A percentile compares a stretch with the other conserved stretches of the same genome.
Evolutionary conservation across 495 filamentous ascomycete species (phyloP).

Genomic region (Margaritispora aquatica): DNA sequence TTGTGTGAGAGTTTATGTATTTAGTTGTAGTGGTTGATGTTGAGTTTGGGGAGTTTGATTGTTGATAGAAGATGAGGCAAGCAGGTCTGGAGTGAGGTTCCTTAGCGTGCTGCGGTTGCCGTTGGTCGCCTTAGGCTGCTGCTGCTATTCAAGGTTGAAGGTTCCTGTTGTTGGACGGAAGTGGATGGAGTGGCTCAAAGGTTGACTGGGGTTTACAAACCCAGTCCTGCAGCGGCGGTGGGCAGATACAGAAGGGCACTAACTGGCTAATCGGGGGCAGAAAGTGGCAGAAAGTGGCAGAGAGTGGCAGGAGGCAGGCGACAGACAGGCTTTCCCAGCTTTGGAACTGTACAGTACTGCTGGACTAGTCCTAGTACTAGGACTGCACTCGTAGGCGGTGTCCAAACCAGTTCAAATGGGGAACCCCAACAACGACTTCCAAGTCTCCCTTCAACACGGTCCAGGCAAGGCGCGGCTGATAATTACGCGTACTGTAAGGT

Average conservation of each 20-base stretch:
- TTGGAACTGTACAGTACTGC: too few species aligned
- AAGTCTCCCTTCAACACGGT: too few species aligned
- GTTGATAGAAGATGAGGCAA: slow-evolving; percentile 25
- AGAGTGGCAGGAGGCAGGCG: too few species aligned
- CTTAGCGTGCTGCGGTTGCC: background rate
- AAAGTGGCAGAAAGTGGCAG: too few species aligned
- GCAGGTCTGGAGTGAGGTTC: background rate
- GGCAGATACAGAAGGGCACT: background rate
- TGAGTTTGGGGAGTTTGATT: slow-evolving; percentile 11
- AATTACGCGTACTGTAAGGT: background rate
- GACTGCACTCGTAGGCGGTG: too few species aligned
- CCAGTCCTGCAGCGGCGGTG: background rate
- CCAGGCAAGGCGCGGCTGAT: background rate
- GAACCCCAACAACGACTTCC: too few species aligned
- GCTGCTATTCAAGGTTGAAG: background rate
- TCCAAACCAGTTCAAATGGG: too few species aligned
- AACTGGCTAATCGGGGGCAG: too few species aligned
- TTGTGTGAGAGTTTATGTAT: slow-evolving; percentile 9
- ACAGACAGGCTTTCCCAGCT: too few species aligned
- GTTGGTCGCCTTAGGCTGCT: background rate
- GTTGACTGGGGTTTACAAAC: too few species aligned
- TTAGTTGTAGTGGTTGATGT: slow-evolving; percentile 7
- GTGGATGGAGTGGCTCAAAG: too few species aligned
- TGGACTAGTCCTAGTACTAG: too few species aligned
- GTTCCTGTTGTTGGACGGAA: background rate